Conservation (phyloP, 2,329 filamentous ascomycete genomes). For the Scolecobasidium constrictum region DNA sequence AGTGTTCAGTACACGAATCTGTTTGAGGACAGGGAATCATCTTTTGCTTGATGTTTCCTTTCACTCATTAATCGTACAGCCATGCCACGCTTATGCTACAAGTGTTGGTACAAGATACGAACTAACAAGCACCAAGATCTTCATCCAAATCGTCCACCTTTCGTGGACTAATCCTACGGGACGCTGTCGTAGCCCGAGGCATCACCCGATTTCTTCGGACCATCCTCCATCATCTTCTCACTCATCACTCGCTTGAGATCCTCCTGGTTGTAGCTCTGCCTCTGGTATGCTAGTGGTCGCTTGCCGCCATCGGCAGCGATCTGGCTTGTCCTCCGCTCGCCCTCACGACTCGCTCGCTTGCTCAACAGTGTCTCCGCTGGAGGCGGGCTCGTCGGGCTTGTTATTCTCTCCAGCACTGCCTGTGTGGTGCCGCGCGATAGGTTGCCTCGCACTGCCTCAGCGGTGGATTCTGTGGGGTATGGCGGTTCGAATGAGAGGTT, state of each 20-base stretch:
- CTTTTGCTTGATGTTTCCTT: too few species aligned
- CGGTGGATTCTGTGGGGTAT: conserved; percentile 5
- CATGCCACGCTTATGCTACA: too few species aligned
- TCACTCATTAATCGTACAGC: too few species aligned
- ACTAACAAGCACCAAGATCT: too few species aligned
- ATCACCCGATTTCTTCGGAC: not conserved
- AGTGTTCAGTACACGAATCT: too few species aligned
- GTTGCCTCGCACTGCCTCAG: conserved; percentile 2
- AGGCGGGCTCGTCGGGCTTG: not conserved
- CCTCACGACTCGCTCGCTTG: conserved; percentile 2
- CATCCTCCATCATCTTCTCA: conserved; percentile 4
- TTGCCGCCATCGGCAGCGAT: not conserved
- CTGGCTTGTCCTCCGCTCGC: not conserved
- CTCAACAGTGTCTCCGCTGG: conserved; percentile 1
- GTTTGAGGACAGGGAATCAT: too few species aligned
- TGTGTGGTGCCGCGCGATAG: conserved; percentile 7
- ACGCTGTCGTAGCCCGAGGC: not conserved
- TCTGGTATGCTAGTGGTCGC: not conserved
- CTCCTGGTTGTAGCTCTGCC: conserved; percentile 1
- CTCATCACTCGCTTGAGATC: conserved; percentile 7
- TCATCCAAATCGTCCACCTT: too few species aligned
- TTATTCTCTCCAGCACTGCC: conserved; percentile 6
- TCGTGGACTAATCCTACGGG: too few species aligned
- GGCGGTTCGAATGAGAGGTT: conserved; percentile 1
- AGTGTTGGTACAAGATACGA: too few species aligned